These are phyloP conservation scores for Alternaria incomplexa DNA, from an alignment of 2,329 filamentous ascomycete species.

Conservation along the genomic window DNA sequence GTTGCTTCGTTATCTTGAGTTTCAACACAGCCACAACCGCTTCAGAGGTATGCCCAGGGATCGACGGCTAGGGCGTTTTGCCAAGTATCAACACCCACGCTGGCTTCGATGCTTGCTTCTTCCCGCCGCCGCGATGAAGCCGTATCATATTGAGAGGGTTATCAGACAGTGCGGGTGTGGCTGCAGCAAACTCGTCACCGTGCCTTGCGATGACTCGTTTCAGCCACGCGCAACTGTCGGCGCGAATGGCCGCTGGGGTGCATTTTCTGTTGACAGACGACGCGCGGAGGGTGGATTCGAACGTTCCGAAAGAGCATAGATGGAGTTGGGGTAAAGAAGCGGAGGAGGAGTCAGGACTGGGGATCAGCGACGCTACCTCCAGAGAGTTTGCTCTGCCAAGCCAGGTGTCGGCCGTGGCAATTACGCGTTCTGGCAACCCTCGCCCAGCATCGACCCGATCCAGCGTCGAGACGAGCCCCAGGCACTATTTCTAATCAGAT, in stretches of 20 bases:
- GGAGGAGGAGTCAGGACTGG: constrained; percentile 1
- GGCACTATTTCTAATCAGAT: constrained; percentile 3
- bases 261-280: background rate
- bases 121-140: constrained; percentile 3
- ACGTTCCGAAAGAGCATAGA: constrained; percentile 4
- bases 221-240: background rate
- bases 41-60: constrained; percentile 8
- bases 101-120: constrained; percentile 10
- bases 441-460: constrained; percentile 3
- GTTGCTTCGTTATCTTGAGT: constrained; percentile 34
- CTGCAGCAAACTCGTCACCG: constrained; percentile 4
- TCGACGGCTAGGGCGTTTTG: constrained; percentile 17
- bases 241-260: background rate
- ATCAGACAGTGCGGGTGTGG: background rate
- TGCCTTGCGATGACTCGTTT: constrained; percentile 3
- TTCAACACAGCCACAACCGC: constrained; percentile 34
- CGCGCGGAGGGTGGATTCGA: constrained; percentile 4
- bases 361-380: constrained; percentile 14
- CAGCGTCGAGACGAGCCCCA: constrained; percentile 13
- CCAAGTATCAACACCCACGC: constrained; percentile 13
- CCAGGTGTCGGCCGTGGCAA: background rate
- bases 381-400: constrained; percentile 12
- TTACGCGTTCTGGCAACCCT: constrained; percentile 8
- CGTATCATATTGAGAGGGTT: background rate
- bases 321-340: constrained; percentile 1